Conservation (phyloP, 805 yeast species). For the Lipomyces japonicus region DNA sequence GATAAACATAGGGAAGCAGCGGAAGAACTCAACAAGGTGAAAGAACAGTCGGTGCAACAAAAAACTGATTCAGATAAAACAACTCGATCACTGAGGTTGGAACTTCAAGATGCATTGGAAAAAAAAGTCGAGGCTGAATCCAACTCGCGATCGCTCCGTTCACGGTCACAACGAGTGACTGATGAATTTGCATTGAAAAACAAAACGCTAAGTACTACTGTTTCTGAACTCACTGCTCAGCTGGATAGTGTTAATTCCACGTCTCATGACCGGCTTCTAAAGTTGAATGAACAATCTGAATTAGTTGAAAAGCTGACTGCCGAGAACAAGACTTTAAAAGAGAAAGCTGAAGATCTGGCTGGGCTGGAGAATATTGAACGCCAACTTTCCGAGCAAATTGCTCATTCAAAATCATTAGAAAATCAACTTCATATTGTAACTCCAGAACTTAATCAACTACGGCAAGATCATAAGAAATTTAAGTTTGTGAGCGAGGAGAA, state of each 20-base stretch:
- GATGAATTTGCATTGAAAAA: constrained; percentile 24
- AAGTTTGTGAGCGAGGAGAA: constrained; percentile 59
- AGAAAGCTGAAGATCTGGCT: constrained; percentile 12
- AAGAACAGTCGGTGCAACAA: constrained; percentile 31
- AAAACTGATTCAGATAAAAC: constrained; percentile 33
- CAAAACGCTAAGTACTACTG: constrained; percentile 29
- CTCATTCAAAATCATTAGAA: constrained; percentile 48
- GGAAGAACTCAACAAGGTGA: constrained; percentile 32
- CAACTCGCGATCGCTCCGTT: constrained; percentile 19
- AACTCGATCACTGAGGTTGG: constrained; percentile 40
- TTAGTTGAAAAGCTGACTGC: constrained; percentile 33
- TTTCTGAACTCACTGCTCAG: constrained; percentile 36
- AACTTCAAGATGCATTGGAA: constrained; percentile 33
- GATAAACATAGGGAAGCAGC: constrained; percentile 37
- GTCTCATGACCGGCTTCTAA: constrained; percentile 27
- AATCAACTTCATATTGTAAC: constrained; percentile 51
- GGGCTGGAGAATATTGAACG: constrained; percentile 14
- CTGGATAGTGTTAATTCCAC: constrained; percentile 28
- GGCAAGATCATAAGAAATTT: constrained; percentile 45
- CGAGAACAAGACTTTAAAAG: constrained; percentile 16
- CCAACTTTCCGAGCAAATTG: constrained; percentile 40
- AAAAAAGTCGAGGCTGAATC: constrained; percentile 31
- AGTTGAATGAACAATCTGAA: constrained; percentile 36
- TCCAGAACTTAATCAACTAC: constrained; percentile 49
- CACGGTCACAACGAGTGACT: constrained; percentile 27